Evolutionary conservation across 2,329 filamentous ascomycete genomes (phyloP).

Genomic region (Paecilomyces formosus): DNA sequence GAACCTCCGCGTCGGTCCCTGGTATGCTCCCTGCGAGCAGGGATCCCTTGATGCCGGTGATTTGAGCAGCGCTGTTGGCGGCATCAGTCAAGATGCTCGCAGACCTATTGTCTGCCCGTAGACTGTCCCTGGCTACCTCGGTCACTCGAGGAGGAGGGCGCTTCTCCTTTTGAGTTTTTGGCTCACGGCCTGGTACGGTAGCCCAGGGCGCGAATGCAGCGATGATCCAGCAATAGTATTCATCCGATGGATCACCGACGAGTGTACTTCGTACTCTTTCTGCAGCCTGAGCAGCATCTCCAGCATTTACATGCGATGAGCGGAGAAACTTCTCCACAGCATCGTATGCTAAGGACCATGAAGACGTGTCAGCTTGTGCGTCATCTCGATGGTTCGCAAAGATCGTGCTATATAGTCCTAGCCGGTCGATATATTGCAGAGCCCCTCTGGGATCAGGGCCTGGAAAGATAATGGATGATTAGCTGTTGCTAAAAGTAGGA

Average conservation of each 20-base stretch:
- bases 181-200: slow-evolving; percentile 36
- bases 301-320: slow-evolving; percentile 27
- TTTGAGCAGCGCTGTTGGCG: slow-evolving; percentile 54
- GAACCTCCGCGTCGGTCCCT: slow-evolving; percentile 24
- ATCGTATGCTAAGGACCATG: slow-evolving; percentile 59
- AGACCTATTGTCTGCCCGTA: slow-evolving; percentile 71
- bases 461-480: slow-evolving; percentile 6
- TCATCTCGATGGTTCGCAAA: slow-evolving; percentile 40
- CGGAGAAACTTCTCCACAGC: slow-evolving; percentile 48
- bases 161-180: slow-evolving; percentile 40
- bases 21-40: slow-evolving; percentile 18
- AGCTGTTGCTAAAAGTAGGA: neutral
- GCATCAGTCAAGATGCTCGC: slow-evolving; percentile 60
- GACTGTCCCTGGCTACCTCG: slow-evolving; percentile 64
- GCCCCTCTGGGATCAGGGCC: slow-evolving; percentile 32
- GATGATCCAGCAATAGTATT: slow-evolving; percentile 70
- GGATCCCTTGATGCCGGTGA: slow-evolving; percentile 51
- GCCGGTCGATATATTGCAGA: slow-evolving; percentile 31
- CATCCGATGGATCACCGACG: slow-evolving; percentile 55
- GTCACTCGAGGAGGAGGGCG: slow-evolving; percentile 52
- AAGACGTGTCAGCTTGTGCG: slow-evolving; percentile 48
- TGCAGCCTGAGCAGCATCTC: slow-evolving; percentile 37
- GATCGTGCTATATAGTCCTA: slow-evolving; percentile 32
- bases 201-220: slow-evolving; percentile 69
- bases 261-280: slow-evolving; percentile 41